Percentiles rank a stretch among this genome's conserved stretches.
Conservation (phyloP, 2,329 filamentous ascomycete genomes). For the Alternaria arborescens region DNA sequence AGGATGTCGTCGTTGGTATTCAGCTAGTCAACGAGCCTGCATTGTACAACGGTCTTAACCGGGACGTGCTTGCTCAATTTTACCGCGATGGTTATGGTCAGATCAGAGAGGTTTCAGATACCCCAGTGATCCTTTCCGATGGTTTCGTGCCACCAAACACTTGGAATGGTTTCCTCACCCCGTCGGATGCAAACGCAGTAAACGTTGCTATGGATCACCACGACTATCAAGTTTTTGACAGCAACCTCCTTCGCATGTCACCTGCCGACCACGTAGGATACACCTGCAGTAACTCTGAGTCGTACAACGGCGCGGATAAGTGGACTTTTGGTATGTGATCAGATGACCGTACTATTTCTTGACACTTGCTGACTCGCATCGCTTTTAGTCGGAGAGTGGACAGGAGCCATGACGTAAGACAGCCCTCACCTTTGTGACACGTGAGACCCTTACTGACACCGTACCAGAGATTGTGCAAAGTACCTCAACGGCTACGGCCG, state of each 20-base stretch:
- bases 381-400: constrained; percentile 72
- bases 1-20: constrained; percentile 67
- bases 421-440: neutral
- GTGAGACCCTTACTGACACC: neutral
- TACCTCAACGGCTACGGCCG: constrained; percentile 64
- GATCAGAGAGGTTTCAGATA: constrained; percentile 55
- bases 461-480: constrained; percentile 57
- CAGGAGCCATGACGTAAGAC: constrained; percentile 66
- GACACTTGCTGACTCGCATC: constrained; percentile 4
- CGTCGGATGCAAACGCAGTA: constrained; percentile 58
- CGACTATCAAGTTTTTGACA: constrained; percentile 72
- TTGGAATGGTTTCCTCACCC: constrained; percentile 70
- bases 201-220: constrained; percentile 72
- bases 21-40: constrained; percentile 66
- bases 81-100: constrained; percentile 64
- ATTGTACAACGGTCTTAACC: constrained; percentile 55
- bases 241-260: constrained; percentile 59
- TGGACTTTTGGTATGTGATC: constrained; percentile 55
- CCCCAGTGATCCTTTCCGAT: constrained; percentile 66
- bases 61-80: constrained; percentile 61
- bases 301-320: constrained; percentile 66
- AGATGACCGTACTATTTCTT: neutral
- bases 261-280: constrained; percentile 63
- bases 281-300: constrained; percentile 63
- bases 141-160: constrained; percentile 62